Evolutionary conservation across 441 rosid genomes (phyloP).

Genomic region (Euphorbia corollata): DNA sequence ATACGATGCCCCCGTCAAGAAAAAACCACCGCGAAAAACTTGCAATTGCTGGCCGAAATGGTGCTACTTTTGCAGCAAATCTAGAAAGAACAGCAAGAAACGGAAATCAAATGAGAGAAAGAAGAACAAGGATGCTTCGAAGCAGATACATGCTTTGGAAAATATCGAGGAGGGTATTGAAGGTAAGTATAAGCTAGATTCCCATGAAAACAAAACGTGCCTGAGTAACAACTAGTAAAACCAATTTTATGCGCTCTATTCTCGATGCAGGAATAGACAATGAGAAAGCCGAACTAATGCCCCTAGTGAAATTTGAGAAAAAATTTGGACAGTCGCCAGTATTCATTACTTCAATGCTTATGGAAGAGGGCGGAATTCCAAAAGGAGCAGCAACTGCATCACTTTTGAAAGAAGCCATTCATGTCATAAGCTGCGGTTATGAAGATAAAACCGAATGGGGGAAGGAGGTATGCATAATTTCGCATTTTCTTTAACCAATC

Average conservation of each 20-base stretch:
- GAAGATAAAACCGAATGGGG: slow-evolving; percentile 99
- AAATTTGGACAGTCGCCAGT: slow-evolving; percentile 91
- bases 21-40: too few species aligned
- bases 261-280: slow-evolving; percentile 43
- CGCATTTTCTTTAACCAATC: too few species aligned
- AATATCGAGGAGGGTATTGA: too few species aligned
- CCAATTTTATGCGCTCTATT: not conserved
- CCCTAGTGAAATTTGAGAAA: slow-evolving; percentile 75
- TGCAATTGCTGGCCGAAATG: too few species aligned
- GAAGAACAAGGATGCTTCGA: slow-evolving; percentile 48
- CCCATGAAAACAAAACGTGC: not conserved
- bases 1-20: too few species aligned
- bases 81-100: too few species aligned
- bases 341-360: slow-evolving; percentile 64
- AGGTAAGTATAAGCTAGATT: slow-evolving; percentile 7
- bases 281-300: slow-evolving; percentile 46
- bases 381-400: slow-evolving; percentile 70
- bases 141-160: slow-evolving; percentile 56
- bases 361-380: slow-evolving; percentile 85
- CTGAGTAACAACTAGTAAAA: not conserved
- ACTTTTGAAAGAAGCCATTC: slow-evolving; percentile 92
- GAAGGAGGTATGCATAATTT: slow-evolving; percentile 56
- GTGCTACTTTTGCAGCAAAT: too few species aligned
- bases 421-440: slow-evolving; percentile 94
- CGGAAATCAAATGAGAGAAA: slow-evolving; percentile 35